Evolutionary conservation across 306 rosid genomes (phyloP).

Genomic region (Quercus alba): DNA sequence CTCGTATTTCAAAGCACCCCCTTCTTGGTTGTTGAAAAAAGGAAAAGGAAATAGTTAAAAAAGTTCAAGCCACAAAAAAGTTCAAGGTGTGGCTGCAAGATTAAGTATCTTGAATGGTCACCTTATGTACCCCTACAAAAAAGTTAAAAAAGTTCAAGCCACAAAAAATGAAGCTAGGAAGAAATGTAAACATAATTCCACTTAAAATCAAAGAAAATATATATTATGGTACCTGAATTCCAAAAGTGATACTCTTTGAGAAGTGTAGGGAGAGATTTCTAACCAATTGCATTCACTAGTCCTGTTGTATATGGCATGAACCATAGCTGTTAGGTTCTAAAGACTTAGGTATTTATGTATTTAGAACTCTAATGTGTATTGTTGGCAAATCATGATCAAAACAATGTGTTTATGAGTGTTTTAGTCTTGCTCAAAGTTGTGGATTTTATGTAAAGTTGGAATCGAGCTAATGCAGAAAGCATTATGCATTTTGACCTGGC

Average conservation of each 20-base stretch:
- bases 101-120: too few species aligned
- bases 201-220: background rate
- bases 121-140: too few species aligned
- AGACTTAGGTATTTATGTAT: too few species aligned
- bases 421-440: too few species aligned
- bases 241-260: slow-evolving; percentile 75
- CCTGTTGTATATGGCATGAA: slow-evolving; percentile 54
- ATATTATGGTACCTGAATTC: slow-evolving; percentile 68
- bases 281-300: slow-evolving; percentile 63
- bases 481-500: too few species aligned
- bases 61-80: background rate
- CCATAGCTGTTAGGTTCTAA: slow-evolving; percentile 30
- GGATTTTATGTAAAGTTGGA: too few species aligned
- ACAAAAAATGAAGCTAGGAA: background rate
- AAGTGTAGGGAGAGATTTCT: background rate
- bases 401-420: too few species aligned
- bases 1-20: slow-evolving; percentile 93
- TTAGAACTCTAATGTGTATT: too few species aligned
- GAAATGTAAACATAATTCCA: slow-evolving; percentile 13
- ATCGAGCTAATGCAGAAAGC: too few species aligned
- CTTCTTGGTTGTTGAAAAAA: slow-evolving; percentile 66
- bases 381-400: too few species aligned
- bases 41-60: slow-evolving; percentile 2
- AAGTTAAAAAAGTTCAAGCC: too few species aligned
- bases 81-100: too few species aligned